Evolutionary conservation across 2,329 filamentous ascomycete species (phyloP), one percentile per base, ranked within the genome.

Genomic region (Cordyceps tenuipes): DNA sequence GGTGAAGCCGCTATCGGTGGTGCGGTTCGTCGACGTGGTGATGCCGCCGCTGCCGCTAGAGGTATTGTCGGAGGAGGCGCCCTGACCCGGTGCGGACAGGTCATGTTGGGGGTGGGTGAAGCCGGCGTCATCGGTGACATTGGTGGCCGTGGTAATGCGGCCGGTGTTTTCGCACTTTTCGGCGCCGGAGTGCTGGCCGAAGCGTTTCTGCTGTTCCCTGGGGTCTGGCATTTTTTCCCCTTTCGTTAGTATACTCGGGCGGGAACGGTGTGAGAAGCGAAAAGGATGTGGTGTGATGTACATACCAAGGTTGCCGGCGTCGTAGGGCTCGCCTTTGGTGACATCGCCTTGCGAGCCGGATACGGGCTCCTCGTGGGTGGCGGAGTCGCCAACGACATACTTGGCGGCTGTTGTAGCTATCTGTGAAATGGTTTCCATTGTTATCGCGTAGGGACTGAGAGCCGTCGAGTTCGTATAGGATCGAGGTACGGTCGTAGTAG

Each of bases 251-350:
- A 29, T 8, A 29, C 29, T 29, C 5, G 29, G 3, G 7, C 7
- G 29, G 29, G 7, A 29, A 29, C 3, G 7, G 29, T 29, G 29
- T 29, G 5, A 29, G 9, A 8, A n/a, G 4, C 19, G 29, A 1
- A 51, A 51, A n/a, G 29, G 10, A 39, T 36, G 48, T 23, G n/a
- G 31, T 13, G 26, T 31, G 10, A 2, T 49, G 13, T 46, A 57
- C 68, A 47, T 81, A 76, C 83, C 79, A n/a, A 82, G 74, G 71
- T 94, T 94, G 53, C 90, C 90, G 61, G 84, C 84, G 69, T 94
- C 90, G 67, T 86, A 95, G 0, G 90, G 90, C 70, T 93, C 86
- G 13, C 82, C 83, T 48, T 78, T 79, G 26, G 80, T 79, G 5
- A 88, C 87, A 69, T 87, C 76, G 44, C 90, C 90, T 61, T 80